Conservation (phyloP, 225 moss, liverwort and hornwort species). For the Rhytidiadelphus loreus region DNA sequence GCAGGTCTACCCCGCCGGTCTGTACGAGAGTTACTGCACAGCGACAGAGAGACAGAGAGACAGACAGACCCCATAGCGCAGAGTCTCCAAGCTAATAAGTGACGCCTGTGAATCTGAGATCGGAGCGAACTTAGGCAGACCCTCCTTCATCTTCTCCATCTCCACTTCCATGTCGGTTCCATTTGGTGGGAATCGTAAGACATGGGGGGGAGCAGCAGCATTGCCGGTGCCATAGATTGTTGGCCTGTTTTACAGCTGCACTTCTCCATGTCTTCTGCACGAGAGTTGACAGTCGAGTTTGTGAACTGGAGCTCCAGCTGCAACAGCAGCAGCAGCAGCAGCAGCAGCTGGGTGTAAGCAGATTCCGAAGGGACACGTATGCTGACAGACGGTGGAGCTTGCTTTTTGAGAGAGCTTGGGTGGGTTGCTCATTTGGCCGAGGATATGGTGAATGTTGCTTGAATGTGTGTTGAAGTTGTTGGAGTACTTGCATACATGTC, state of each 20-base stretch:
- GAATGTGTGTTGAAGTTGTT: not conserved
- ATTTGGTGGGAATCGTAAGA: not conserved
- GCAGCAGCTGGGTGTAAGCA: not conserved
- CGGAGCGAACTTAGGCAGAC: slow-evolving; percentile 3
- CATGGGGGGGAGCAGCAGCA: not conserved
- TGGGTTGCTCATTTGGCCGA: not conserved
- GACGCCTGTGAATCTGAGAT: slow-evolving; percentile 21
- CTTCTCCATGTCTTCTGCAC: not conserved
- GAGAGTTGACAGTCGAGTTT: not conserved
- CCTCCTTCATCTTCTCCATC: not conserved
- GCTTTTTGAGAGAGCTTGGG: not conserved
- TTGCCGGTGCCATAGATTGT: not conserved
- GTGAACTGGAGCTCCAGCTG: not conserved
- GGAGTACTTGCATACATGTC: not conserved
- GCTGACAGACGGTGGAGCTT: not conserved
- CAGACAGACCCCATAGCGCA: not conserved
- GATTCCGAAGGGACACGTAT: not conserved
- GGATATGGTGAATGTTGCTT: not conserved
- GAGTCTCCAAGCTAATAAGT: slow-evolving; percentile 22
- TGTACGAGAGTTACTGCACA: slow-evolving; percentile 9
- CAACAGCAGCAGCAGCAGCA: not conserved
- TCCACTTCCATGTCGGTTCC: not conserved
- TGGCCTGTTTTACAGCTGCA: not conserved
- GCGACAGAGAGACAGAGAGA: not conserved
- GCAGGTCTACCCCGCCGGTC: not conserved